phyloP scores from a whole-genome alignment of 2,329 filamentous ascomycete genomes.

The Clonostachys sp. region DNA sequence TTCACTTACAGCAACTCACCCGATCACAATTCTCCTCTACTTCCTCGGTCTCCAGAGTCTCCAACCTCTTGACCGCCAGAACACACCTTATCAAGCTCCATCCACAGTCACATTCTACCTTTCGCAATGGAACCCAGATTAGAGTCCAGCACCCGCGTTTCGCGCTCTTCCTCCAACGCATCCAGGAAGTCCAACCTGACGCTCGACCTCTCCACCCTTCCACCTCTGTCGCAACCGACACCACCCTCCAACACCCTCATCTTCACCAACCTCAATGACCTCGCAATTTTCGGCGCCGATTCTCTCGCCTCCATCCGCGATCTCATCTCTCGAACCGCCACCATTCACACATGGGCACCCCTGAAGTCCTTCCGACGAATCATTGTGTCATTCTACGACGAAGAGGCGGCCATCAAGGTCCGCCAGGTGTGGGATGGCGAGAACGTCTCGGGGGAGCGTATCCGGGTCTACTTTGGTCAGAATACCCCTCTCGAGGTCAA shows the following conservation, averaged over 20 bases:
- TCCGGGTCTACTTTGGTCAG: slow-evolving; percentile 66
- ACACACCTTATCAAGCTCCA: slow-evolving; percentile 2
- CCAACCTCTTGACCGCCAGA: neutral
- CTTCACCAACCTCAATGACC: slow-evolving; percentile 73
- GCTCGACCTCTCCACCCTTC: slow-evolving; percentile 70
- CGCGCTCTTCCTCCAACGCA: slow-evolving; percentile 38
- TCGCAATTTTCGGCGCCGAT: slow-evolving; percentile 68
- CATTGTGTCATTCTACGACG: slow-evolving; percentile 71
- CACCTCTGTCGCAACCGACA: slow-evolving; percentile 65
- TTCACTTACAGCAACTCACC: neutral
- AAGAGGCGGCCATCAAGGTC: slow-evolving; percentile 65
- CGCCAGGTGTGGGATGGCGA: slow-evolving; percentile 72
- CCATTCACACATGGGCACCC: slow-evolving; percentile 73
- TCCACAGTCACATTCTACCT: slow-evolving; percentile 2
- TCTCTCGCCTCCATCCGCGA: slow-evolving; percentile 71
- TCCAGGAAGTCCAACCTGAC: slow-evolving; percentile 51
- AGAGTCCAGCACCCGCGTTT: slow-evolving; percentile 25
- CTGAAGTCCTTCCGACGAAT: slow-evolving; percentile 81
- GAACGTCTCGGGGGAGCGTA: slow-evolving; percentile 63
- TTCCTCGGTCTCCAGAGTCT: neutral
- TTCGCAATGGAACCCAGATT: slow-evolving; percentile 25
- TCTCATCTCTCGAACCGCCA: slow-evolving; percentile 64
- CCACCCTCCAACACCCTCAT: slow-evolving; percentile 79
- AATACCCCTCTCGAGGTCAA: slow-evolving; percentile 49
- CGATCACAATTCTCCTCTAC: neutral